These are phyloP conservation scores for Lizonia empirigonia DNA, from an alignment of 2,329 filamentous ascomycete species.

Conservation along the genomic window DNA sequence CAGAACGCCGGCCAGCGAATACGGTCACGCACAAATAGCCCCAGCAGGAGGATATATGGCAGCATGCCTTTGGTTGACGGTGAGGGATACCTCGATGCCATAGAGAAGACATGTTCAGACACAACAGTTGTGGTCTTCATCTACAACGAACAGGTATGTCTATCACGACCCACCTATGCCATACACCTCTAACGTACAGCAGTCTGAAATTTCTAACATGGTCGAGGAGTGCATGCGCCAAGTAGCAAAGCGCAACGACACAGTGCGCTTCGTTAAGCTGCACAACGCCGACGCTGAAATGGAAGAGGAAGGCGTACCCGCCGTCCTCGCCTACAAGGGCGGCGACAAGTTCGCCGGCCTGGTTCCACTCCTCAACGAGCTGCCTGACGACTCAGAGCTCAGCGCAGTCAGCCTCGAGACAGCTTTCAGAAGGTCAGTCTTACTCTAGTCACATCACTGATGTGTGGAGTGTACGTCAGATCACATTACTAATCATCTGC, in stretches of 20 bases:
- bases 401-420: constrained; percentile 62
- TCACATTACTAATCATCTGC: constrained; percentile 30
- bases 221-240: constrained; percentile 79
- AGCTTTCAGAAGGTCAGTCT: constrained; percentile 56
- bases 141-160: constrained; percentile 80
- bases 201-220: constrained; percentile 79
- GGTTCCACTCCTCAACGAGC: constrained; percentile 83
- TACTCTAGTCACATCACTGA: background rate
- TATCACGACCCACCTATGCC: background rate
- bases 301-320: constrained; percentile 84
- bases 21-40: constrained; percentile 71
- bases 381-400: constrained; percentile 65
- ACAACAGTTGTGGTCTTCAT: constrained; percentile 93
- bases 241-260: constrained; percentile 72
- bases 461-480: constrained; percentile 17
- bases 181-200: constrained; percentile 19
- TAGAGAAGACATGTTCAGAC: constrained; percentile 83
- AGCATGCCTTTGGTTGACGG: constrained; percentile 84
- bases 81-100: constrained; percentile 90
- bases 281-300: constrained; percentile 94
- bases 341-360: constrained; percentile 91
- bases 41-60: constrained; percentile 78
- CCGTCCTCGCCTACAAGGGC: constrained; percentile 84
- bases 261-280: constrained; percentile 86
- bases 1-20: constrained; percentile 63